These are phyloP conservation scores for Meyerozyma carpophila DNA, from an alignment of 1,139 yeast species.

Conservation along the genomic window DNA sequence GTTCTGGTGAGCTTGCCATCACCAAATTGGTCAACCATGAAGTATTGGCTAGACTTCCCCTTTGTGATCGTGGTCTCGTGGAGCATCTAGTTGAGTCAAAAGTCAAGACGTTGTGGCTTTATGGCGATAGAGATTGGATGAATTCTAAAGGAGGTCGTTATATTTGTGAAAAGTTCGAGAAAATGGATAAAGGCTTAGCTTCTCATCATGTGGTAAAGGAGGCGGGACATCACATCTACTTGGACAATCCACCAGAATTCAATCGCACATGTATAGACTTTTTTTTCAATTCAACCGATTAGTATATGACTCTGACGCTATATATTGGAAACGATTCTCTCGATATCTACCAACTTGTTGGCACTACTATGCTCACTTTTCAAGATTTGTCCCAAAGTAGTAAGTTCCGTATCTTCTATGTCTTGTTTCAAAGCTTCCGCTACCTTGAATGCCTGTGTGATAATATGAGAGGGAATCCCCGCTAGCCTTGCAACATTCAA, in stretches of 20 bases:
- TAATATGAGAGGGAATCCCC: constrained; percentile 46
- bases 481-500: constrained; percentile 75
- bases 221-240: constrained; percentile 41
- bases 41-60: constrained; percentile 34
- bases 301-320: background rate
- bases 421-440: constrained; percentile 37
- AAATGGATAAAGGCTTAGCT: constrained; percentile 14
- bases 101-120: constrained; percentile 30
- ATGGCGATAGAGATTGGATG: constrained; percentile 46
- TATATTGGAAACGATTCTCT: background rate
- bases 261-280: constrained; percentile 24
- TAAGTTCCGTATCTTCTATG: constrained; percentile 14
- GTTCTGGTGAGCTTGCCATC: constrained; percentile 43
- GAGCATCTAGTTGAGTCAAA: constrained; percentile 22
- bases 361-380: background rate
- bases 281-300: constrained; percentile 9
- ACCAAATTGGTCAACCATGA: constrained; percentile 38
- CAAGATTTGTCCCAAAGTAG: background rate
- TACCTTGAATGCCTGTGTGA: constrained; percentile 42
- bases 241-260: constrained; percentile 34
- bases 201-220: constrained; percentile 21
- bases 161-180: constrained; percentile 21
- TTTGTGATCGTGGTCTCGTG: constrained; percentile 37
- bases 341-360: background rate
- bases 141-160: constrained; percentile 36